Evolutionary conservation across 345 rosid genomes (phyloP), one percentile per base, ranked within the genome.

Genomic region (Arabis alpina): DNA sequence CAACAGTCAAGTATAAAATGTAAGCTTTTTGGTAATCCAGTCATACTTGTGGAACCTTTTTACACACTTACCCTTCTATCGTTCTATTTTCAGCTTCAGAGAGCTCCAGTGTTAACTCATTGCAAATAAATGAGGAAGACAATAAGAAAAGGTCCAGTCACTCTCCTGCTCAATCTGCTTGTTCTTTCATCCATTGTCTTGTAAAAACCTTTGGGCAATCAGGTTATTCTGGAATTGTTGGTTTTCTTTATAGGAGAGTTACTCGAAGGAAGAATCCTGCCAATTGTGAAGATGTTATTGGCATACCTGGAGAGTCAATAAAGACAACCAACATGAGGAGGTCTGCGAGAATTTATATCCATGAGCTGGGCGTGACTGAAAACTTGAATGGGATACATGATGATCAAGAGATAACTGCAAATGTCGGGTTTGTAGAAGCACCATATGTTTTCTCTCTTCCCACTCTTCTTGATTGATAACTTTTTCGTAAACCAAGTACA

Each of bases 391-490:
- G 52, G 24, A 49, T 34, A 49, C 63, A 59, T 65, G 63, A 68
- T 65, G 44, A 64, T 58, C 65, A 72, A 66, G 77, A 60, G 71
- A 50, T 60, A 44, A 49, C 62, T 62, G 79, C 76, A 12, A 70
- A 67, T 58, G 68, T 66, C 30, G 72, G 92, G 92, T 87, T 51
- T 59, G 73, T 65, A 52, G 48, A 41, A 61, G 61, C 68, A 54
- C 27, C 53, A 40, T 40, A 40, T 36, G 54, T 24, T 57, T 13
- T 24, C 10, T 34, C 41, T 30, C 11, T 58, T 42, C 47, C 54
- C 72, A 52, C 11, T 53, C 47, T 19, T 34, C 56, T 61, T 44
- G 56, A 54, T 39, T 68, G 66, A 34, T 23, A 37, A 34, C 45
- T 50, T 66, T 32, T 15, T 45, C 43, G 43, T 41, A 52, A 64